A percentile compares a stretch with the other conserved stretches of the same genome.
Conservation (phyloP, 202 grass and related monocot species). For the Cymbopogon flexuosus region DNA sequence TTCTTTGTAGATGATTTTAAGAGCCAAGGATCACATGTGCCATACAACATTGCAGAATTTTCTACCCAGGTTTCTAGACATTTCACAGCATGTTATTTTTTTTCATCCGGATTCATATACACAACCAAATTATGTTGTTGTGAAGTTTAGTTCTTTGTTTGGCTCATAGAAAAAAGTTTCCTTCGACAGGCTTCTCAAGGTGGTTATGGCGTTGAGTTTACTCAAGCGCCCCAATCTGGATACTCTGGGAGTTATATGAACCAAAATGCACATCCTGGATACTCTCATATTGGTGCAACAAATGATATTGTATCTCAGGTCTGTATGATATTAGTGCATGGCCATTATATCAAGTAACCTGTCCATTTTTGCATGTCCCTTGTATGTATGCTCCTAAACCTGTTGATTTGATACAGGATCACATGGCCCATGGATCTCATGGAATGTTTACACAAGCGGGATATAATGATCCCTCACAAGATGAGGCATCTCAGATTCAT, state of each 20-base stretch:
- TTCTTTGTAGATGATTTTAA: conserved; percentile 98
- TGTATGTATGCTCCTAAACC: conserved; percentile 22
- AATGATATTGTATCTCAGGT: conserved; percentile 93
- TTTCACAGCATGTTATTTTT: neutral
- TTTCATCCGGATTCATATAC: neutral
- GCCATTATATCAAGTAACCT: neutral
- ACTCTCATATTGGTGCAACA: conserved; percentile 68
- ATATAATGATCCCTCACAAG: conserved; percentile 84
- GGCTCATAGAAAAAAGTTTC: neutral
- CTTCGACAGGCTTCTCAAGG: conserved; percentile 70
- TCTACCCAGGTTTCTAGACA: conserved; percentile 67
- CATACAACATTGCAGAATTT: conserved; percentile 94
- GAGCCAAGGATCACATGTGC: conserved; percentile 93
- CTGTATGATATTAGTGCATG: conserved; percentile 7
- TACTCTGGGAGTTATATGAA: conserved; percentile 88
- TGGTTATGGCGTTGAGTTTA: conserved; percentile 95
- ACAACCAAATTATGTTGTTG: neutral
- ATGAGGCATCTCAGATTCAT: conserved; percentile 87
- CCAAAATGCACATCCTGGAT: conserved; percentile 81
- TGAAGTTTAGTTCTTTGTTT: neutral
- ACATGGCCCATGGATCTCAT: conserved; percentile 87
- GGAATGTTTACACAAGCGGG: conserved; percentile 88
- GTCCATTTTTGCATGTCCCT: neutral
- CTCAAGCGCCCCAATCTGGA: conserved; percentile 73
- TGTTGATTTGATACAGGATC: conserved; percentile 62